phyloP scores from a whole-genome alignment of 2,329 filamentous ascomycete species.

The Fusarium irregulare region DNA sequence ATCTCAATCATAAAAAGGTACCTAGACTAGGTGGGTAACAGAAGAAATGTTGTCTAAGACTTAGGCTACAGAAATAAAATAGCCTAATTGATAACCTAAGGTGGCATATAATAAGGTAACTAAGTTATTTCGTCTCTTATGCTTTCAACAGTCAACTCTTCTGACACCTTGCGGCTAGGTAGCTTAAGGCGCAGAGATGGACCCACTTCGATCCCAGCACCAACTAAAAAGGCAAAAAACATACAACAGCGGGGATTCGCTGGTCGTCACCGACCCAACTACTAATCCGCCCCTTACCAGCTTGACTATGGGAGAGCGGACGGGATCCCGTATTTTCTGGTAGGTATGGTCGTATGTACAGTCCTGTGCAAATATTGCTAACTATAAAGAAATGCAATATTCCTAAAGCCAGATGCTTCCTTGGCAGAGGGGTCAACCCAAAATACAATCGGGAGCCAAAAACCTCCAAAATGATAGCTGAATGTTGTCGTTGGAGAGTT shows the following conservation, averaged over 20 bases:
- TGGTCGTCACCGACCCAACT: not conserved
- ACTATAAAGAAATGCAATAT: accelerated
- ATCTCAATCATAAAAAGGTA: not conserved
- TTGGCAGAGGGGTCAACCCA: not conserved
- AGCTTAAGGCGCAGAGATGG: not conserved
- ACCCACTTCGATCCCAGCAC: not conserved
- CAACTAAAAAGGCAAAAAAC: not conserved
- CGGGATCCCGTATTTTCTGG: not conserved
- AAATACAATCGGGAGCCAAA: not conserved
- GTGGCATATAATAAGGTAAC: too few relatives aligned
- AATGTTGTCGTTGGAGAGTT: not conserved
- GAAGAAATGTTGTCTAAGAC: too few relatives aligned
- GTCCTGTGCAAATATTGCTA: accelerated
- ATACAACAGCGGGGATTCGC: not conserved
- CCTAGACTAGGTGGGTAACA: too few relatives aligned
- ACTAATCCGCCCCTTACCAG: not conserved
- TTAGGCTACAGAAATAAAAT: too few relatives aligned
- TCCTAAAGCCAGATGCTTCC: not conserved
- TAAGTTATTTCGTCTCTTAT: too few relatives aligned
- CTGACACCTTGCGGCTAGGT: too few relatives aligned
- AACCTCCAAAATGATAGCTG: not conserved
- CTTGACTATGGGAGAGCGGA: not conserved
- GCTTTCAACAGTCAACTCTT: accelerated
- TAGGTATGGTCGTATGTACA: not conserved
- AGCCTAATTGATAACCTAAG: too few relatives aligned